phyloP scores from a whole-genome alignment of 371 early-diverging fungal species.

The Homolaphlyctis polyrhiza region DNA sequence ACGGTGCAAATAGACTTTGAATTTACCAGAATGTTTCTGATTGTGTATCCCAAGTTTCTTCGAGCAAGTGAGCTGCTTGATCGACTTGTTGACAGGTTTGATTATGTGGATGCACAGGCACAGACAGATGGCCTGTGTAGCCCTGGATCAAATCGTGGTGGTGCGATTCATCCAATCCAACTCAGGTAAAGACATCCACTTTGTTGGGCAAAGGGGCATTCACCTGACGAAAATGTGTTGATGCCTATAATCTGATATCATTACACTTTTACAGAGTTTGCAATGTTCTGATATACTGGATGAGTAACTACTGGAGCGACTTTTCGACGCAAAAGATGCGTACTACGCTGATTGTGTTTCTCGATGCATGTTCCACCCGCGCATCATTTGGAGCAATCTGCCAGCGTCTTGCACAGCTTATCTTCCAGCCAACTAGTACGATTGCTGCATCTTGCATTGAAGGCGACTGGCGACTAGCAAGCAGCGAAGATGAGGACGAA shows the following conservation, averaged over 20 bases:
- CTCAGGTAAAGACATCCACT: background rate
- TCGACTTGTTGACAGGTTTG: conserved; percentile 34
- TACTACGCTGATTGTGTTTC: conserved; percentile 31
- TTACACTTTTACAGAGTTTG: conserved; percentile 22
- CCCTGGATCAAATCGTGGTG: too few species aligned
- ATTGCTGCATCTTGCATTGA: too few species aligned
- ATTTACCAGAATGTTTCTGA: conserved; percentile 28
- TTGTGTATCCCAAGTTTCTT: conserved; percentile 34
- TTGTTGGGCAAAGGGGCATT: too few species aligned
- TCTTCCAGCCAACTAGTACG: conserved; percentile 20
- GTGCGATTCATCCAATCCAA: background rate
- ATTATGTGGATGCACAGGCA: conserved; percentile 3
- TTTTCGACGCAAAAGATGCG: conserved; percentile 34
- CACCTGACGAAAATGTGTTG: too few species aligned
- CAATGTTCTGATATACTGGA: conserved; percentile 36
- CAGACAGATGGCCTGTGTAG: background rate
- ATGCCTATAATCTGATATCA: background rate
- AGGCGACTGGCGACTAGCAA: background rate
- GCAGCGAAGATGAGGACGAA: too few species aligned
- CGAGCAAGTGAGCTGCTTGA: conserved; percentile 33
- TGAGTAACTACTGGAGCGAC: conserved; percentile 30
- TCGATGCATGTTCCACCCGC: conserved; percentile 23
- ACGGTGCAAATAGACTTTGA: conserved; percentile 27
- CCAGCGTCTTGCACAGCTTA: conserved; percentile 20
- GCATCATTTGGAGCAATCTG: conserved; percentile 25